Evolutionary conservation across 768 basidiomycete species (phyloP).

Genomic region (Pulveroboletus sp.): DNA sequence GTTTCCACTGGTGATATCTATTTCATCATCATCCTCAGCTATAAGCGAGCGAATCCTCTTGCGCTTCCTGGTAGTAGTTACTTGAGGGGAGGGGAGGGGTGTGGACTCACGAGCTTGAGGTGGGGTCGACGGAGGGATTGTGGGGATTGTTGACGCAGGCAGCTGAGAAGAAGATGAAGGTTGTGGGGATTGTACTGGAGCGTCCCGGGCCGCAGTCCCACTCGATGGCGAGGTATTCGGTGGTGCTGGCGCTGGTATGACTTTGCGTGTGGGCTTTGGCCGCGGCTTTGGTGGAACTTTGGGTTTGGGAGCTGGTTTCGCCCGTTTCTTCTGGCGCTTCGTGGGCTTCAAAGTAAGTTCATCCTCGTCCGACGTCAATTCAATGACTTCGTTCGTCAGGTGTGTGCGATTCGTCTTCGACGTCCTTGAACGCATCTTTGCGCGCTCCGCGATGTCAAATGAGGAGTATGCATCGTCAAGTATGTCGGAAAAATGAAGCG

Average conservation of each 20-base stretch:
- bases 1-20: slow-evolving; percentile 7
- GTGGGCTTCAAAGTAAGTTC: slow-evolving; percentile 32
- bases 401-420: slow-evolving; percentile 12
- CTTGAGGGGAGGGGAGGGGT: slow-evolving; percentile 24
- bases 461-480: slow-evolving; percentile 21
- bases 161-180: slow-evolving; percentile 27
- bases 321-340: slow-evolving; percentile 31
- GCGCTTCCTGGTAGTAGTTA: slow-evolving; percentile 21
- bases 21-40: slow-evolving; percentile 12
- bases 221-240: slow-evolving; percentile 18
- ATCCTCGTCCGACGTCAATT: slow-evolving; percentile 43
- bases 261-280: slow-evolving; percentile 25
- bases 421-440: slow-evolving; percentile 50
- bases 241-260: slow-evolving; percentile 9
- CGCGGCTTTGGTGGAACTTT: slow-evolving; percentile 24
- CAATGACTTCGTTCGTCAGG: slow-evolving; percentile 38
- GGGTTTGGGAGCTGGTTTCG: slow-evolving; percentile 26
- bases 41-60: slow-evolving; percentile 17
- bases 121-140: slow-evolving; percentile 23
- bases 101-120: slow-evolving; percentile 21
- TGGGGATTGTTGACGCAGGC: slow-evolving; percentile 32
- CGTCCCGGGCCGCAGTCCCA: slow-evolving; percentile 7
- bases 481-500: slow-evolving; percentile 8
- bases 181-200: slow-evolving; percentile 34
- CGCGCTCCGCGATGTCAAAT: slow-evolving; percentile 51